A percentile compares a stretch with the other conserved stretches of the same genome.
phyloP scores from a whole-genome alignment of 768 basidiomycete species.

The Mycena chlorophos region DNA sequence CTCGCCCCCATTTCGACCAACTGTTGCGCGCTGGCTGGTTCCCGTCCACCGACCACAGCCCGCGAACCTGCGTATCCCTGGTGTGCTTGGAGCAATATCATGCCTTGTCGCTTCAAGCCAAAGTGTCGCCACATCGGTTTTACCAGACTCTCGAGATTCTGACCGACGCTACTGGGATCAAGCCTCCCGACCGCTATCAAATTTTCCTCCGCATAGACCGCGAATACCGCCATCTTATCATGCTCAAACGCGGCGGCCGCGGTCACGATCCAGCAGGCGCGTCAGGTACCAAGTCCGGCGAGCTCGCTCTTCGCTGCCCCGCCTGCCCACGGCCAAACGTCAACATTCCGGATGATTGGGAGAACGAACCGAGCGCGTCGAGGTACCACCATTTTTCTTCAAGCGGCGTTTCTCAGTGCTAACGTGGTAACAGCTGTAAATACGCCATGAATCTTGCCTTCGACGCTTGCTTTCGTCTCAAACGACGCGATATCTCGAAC shows the following conservation, averaged over 20 bases:
- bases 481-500: conserved; percentile 4
- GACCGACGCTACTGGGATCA: neutral
- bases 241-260: conserved; percentile 26
- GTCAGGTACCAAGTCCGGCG: conserved; percentile 19
- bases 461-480: conserved; percentile 28
- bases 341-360: conserved; percentile 22
- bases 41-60: neutral
- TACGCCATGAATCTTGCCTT: conserved; percentile 14
- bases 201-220: conserved; percentile 19
- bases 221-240: too few species aligned
- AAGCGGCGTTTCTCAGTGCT: neutral
- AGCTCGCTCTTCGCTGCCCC: conserved; percentile 26
- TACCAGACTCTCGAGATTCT: neutral
- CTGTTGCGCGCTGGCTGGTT: neutral
- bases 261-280: conserved; percentile 22
- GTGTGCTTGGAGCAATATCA: neutral
- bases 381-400: too few species aligned
- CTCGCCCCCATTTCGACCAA: neutral
- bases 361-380: neutral
- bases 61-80: neutral
- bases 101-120: neutral
- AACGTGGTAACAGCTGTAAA: neutral
- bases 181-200: conserved; percentile 16
- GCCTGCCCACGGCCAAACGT: conserved; percentile 27
- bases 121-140: neutral